A percentile compares a stretch with the other conserved stretches of the same genome.
These are phyloP conservation scores for Aspergillus sp. DNA, from an alignment of 2,329 filamentous ascomycete genomes.

Conservation along the genomic window DNA sequence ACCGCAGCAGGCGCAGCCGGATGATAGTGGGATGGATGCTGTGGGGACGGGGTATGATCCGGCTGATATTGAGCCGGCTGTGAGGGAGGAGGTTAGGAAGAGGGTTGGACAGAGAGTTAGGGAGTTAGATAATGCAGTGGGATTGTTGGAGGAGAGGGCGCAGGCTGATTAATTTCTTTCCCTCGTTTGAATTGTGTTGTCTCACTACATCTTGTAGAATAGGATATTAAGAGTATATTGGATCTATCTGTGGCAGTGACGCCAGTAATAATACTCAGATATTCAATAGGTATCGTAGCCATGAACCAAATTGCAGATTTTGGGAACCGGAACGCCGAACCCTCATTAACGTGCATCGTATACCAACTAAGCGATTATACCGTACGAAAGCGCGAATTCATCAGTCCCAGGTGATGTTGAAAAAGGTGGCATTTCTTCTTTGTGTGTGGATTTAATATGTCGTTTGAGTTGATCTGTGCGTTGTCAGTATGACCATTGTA, in stretches of 20 bases:
- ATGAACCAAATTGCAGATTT: background rate
- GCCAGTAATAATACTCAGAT: background rate
- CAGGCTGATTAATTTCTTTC: conserved; percentile 22
- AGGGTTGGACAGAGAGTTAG: conserved; percentile 40
- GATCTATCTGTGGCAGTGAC: background rate
- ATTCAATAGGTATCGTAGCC: background rate
- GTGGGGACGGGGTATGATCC: conserved; percentile 29
- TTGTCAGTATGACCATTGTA: conserved; percentile 1
- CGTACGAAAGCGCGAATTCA: conserved; percentile 13
- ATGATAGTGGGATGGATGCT: conserved; percentile 10
- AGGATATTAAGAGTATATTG: background rate
- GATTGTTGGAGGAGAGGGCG: conserved; percentile 36
- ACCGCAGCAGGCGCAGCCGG: conserved; percentile 2
- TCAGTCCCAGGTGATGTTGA: conserved; percentile 18
- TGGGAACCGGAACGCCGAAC: background rate
- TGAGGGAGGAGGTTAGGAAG: conserved; percentile 37
- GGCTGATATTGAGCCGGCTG: conserved; percentile 16
- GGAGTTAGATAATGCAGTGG: conserved; percentile 41
- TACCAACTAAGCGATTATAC: conserved; percentile 8
- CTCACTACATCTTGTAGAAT: background rate
- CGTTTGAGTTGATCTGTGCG: conserved; percentile 36
- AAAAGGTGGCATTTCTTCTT: conserved; percentile 15
- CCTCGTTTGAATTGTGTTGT: background rate
- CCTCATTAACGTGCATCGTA: background rate
- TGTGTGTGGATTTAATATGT: conserved; percentile 33